phyloP scores from a whole-genome alignment of 306 rosid species.

The Abrus pulchellus region DNA sequence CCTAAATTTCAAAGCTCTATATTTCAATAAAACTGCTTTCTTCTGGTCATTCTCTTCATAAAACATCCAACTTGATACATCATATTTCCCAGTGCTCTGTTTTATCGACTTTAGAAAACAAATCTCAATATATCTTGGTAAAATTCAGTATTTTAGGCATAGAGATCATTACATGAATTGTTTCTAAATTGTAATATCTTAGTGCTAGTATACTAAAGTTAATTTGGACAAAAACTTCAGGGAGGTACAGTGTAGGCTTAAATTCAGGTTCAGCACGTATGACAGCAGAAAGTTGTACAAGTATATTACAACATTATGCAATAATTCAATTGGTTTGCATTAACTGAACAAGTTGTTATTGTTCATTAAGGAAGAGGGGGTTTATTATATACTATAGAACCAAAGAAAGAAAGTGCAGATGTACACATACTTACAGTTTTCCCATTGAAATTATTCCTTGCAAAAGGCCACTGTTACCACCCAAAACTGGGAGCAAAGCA shows the following conservation, averaged over 20 bases:
- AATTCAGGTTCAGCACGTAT: constrained; percentile 25
- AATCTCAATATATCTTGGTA: constrained; percentile 4
- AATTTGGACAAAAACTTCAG: constrained; percentile 22
- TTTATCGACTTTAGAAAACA: constrained; percentile 30
- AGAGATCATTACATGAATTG: background rate
- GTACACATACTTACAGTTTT: constrained; percentile 74
- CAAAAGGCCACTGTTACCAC: constrained; percentile 91
- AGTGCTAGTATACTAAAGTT: constrained; percentile 1
- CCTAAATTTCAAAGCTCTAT: background rate
- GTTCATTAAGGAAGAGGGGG: constrained; percentile 29
- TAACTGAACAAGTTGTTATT: constrained; percentile 33
- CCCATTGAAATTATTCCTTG: constrained; percentile 95
- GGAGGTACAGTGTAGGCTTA: constrained; percentile 9
- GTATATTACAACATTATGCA: constrained; percentile 25
- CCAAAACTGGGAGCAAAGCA: constrained; percentile 99
- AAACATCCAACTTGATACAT: constrained; percentile 13
- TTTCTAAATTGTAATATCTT: constrained; percentile 15
- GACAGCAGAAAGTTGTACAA: constrained; percentile 29
- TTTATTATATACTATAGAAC: constrained; percentile 12
- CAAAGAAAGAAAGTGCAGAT: constrained; percentile 42
- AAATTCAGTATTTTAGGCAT: background rate
- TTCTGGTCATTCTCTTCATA: background rate
- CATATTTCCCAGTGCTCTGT: background rate
- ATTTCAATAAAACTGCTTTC: constrained; percentile 19
- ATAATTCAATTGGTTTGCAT: constrained; percentile 33